phyloP scores from a whole-genome alignment of 2,329 filamentous ascomycete species.

The Colletotrichum tropicicola region DNA sequence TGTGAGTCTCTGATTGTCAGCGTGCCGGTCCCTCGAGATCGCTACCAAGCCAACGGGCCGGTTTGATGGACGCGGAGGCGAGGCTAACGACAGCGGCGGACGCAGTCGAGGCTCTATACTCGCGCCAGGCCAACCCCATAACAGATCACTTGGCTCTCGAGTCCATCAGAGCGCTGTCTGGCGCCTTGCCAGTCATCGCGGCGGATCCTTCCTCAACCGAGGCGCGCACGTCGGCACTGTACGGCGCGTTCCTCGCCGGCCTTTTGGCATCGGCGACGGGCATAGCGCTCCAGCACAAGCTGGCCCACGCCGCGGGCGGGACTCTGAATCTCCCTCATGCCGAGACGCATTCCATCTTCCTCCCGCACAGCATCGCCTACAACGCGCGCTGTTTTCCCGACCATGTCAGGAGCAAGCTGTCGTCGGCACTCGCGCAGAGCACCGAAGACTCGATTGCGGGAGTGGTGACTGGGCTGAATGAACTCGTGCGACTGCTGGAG shows the following conservation, averaged over 20 bases:
- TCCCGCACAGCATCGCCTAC: constrained; percentile 27
- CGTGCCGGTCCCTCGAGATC: too few species aligned
- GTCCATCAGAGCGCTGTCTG: constrained; percentile 27
- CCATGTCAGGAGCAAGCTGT: background rate
- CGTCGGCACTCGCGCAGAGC: constrained; percentile 16
- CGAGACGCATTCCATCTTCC: constrained; percentile 27
- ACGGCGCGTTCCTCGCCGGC: constrained; percentile 28
- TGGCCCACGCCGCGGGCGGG: constrained; percentile 24
- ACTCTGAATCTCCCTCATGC: constrained; percentile 26
- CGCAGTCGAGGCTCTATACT: constrained; percentile 27
- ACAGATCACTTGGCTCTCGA: constrained; percentile 24
- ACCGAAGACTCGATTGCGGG: constrained; percentile 6
- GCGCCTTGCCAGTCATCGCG: constrained; percentile 61
- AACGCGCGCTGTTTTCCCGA: constrained; percentile 10
- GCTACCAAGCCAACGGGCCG: too few species aligned
- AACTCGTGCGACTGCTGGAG: constrained; percentile 41
- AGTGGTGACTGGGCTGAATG: constrained; percentile 25
- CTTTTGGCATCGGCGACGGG: constrained; percentile 17
- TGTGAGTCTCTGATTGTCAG: too few species aligned
- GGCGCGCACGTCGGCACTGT: constrained; percentile 47
- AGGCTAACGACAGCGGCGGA: background rate
- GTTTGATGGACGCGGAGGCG: too few species aligned
- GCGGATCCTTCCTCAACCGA: constrained; percentile 50
- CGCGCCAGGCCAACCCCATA: constrained; percentile 23
- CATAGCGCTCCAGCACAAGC: constrained; percentile 29